Base-by-base conservation (phyloP, 176 grass and related monocot genomes). In the Puya raimondii region DNA sequence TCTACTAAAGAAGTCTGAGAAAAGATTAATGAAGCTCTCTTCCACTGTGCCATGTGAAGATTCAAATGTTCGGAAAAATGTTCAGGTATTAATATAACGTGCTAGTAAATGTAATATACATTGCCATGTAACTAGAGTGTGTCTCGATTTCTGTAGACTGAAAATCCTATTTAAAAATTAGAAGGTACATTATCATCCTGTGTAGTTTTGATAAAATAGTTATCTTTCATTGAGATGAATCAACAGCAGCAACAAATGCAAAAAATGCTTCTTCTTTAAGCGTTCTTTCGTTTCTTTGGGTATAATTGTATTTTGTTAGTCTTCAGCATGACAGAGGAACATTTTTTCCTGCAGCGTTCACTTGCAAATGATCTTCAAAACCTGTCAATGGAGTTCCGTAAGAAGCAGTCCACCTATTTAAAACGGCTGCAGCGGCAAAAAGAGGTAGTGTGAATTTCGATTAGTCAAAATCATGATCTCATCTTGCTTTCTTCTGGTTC, bases 31-130 rank as follows among this genome's bases (percentile, higher is more conserved):
- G 56, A 94, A 86, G 49, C 80, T 99, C 22, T 86, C 90, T 50
- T 73, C 86, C 66, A 76, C 78, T 25, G 95, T 90, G 75, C 81
- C 85, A 49, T 94, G 90, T 11, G 95, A 99, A 69, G 90, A 99
- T 86, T 99, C 95, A 10, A 99, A 87, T 80, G 90, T 99, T 73
- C 82, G 89, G 18, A 99, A 86, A 88, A 99, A 99, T 90, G 94
- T 99, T 59, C 94, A 99, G 89, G 87, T 67, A 72, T 57, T 42
- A 42, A 42, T 42, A 5, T 42, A 61, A 61, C 22, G 56, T 18
- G 16, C 7, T 61, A 42, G 33, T 42, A 42, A 42, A 8, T 42
- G 4, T 42, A 42, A 42, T 42, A 42, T 42, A 7, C 33, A 42
- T 42, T 42, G 33, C 33, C 4, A 42, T 42, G 33, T 42, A 42